Evolutionary conservation across 2,329 filamentous ascomycete genomes (phyloP).

Genomic region (Sarocladium strictum): DNA sequence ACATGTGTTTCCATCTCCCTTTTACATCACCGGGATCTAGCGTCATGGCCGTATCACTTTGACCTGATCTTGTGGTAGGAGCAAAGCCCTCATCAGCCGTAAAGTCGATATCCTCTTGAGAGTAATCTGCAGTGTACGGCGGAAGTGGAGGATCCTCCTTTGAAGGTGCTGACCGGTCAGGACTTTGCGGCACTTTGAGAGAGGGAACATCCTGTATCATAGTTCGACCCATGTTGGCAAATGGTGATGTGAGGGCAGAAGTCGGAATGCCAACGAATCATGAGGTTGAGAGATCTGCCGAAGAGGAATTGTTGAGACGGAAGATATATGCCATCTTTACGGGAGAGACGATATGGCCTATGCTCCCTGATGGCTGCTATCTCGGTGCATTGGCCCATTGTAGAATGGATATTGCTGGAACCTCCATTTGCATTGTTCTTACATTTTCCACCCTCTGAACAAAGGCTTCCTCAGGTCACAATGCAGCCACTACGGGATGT

Average conservation of each 20-base stretch:
- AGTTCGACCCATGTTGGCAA: background rate
- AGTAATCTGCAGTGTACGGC: background rate
- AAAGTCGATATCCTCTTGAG: background rate
- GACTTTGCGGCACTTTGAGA: background rate
- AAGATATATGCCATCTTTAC: too few species aligned
- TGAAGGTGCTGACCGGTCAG: background rate
- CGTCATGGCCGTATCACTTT: background rate
- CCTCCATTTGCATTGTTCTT: slow-evolving; percentile 7
- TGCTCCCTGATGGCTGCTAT: background rate
- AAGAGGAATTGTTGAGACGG: too few species aligned
- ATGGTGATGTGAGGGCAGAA: too few species aligned
- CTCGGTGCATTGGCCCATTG: background rate
- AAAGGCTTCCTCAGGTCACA: background rate
- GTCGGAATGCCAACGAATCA: too few species aligned
- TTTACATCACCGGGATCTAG: background rate
- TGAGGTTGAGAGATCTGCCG: too few species aligned
- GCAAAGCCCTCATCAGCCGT: background rate
- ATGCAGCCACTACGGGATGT: slow-evolving; percentile 4
- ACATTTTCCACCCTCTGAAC: background rate
- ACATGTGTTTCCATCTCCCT: slow-evolving; percentile 44
- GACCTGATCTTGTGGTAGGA: background rate
- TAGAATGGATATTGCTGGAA: background rate
- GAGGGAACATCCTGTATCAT: background rate
- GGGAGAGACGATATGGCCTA: too few species aligned
- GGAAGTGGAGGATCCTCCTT: background rate